These are phyloP conservation scores for Dendrobium nobile DNA, from an alignment of 106 monocot genomes.

Conservation along the genomic window DNA sequence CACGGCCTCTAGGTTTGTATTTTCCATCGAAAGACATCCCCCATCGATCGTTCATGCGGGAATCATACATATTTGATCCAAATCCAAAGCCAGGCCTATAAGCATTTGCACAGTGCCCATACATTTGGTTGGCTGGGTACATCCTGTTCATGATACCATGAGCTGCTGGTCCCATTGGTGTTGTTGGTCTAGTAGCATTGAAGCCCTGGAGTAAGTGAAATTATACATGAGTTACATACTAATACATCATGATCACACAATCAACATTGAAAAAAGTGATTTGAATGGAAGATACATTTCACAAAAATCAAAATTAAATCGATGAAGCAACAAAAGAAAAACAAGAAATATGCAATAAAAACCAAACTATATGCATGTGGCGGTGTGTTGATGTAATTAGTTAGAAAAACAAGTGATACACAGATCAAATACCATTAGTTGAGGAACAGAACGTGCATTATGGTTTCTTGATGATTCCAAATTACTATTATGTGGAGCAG, in stretches of 20 bases:
- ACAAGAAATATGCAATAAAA: too few relatives aligned
- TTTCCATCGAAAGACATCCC: constrained; percentile 33
- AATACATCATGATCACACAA: not conserved
- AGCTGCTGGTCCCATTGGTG: constrained; percentile 21
- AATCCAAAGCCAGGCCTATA: constrained; percentile 24
- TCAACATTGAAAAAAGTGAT: not conserved
- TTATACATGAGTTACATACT: constrained; percentile 3
- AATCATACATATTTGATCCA: constrained; percentile 31
- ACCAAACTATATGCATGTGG: too few relatives aligned
- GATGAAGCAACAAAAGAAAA: too few relatives aligned
- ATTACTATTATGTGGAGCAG: constrained; percentile 16
- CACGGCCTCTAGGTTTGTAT: constrained; percentile 44
- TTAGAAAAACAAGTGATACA: too few relatives aligned
- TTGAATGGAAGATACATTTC: not conserved
- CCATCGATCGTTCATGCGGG: constrained; percentile 24
- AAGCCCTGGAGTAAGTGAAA: constrained; percentile 16
- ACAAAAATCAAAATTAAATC: too few relatives aligned
- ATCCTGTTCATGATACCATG: constrained; percentile 36
- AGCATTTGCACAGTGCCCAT: constrained; percentile 32
- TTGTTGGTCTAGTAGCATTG: constrained; percentile 25
- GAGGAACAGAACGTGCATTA: constrained; percentile 16
- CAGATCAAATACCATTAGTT: not conserved
- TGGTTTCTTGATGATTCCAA: constrained; percentile 30
- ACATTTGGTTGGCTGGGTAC: constrained; percentile 50
- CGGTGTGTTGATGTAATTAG: too few relatives aligned